Base-by-base conservation (phyloP, 495 filamentous ascomycete species). In the Penicillium malachiteum region DNA sequence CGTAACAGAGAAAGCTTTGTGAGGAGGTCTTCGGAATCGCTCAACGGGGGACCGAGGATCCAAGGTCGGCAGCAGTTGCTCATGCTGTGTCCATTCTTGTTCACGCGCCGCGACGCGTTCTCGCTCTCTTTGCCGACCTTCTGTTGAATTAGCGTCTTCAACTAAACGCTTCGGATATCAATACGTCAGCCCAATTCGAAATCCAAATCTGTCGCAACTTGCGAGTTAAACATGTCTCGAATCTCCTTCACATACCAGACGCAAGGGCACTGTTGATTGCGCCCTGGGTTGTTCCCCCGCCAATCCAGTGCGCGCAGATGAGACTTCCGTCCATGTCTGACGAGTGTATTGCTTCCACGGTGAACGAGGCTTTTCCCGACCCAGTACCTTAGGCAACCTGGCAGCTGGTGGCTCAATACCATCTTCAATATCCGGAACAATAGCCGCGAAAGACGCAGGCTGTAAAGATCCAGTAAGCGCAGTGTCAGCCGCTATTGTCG, bases 1-100 rank as follows among this genome's bases (percentile, higher is more conserved):
- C 2, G 91, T 89, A 5, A 98, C 94, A 1, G 89, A 91, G n/a
- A 98, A 82, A 0, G 88, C 81, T 60, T 89, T 92, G 59, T 81
- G 87, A 0, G 89, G 89, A 17, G 81, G 79, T 2, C 81, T 84
- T 18, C 94, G 86, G 65, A 96, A 97, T 33, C 91, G 87, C 52
- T 91, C 81, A 21, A 88, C 71, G 0, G 85, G 87, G 0, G 87
- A 80, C 33, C 78, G 71, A 6, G 71, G 52, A 59, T 83, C 81
- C 2, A 45, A 12, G 51, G 51, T 64, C 5, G 57, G 44, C 11
- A 49, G 50, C 0, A 41, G 50, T 31, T 63, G 60, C 11, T 54
- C 48, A 7, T 62, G 54, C 34, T 58, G 60, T 7, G 55, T 66
- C 72, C 67, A 64, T 57, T 65, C 59, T 13, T 57, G 50, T 45